Evolutionary conservation across 1,284 basidiomycete species (phyloP), one percentile per base, ranked within the genome.

Genomic region (Tilletia setariae): DNA sequence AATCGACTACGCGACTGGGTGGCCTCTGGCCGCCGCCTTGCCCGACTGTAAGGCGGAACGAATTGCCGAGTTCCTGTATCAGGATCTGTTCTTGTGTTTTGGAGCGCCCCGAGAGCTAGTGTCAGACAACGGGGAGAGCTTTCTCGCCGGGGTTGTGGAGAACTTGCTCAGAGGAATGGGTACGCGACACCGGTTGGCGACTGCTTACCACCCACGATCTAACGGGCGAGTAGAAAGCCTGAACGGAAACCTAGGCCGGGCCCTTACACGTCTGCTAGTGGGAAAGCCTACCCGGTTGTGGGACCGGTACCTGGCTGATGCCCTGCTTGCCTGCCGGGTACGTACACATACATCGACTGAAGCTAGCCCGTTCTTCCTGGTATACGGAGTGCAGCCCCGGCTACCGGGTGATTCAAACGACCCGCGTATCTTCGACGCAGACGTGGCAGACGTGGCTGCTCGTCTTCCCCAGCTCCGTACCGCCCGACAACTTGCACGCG

Each of bases 181-280:
- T 19, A 28, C 53, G 4, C 16, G 64, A 40, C 51, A 63, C 19
- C 61, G 49, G 13, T 21, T 53, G 11, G 32, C 44, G 15, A 66
- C 51, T 1, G 70, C 68, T 19, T 71, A 68, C 46, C 70, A 71
- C 44, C 70, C 70, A 6, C 21, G 63, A 1, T 66, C 70, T 1
- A 71, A 71, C 19, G 70, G 70, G 1, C 62, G 69, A 23, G 64
- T 63, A 13, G 68, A 71, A 19, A 49, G 67, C 21, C 65, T 65
- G 28, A 71, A 71, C 49, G 67, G 67, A 21, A 32, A 42, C 8
- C 15, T 70, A 25, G 61, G 61, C 8, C 13, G 25, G 3, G 19
- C n/a, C n/a, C 59, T 67, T 23, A 62, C 59, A 2, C 4, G 43
- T 4, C 43, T 49, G 1, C 53, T 59, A 16, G 53, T 59, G 23